Evolutionary conservation across 768 basidiomycete genomes (phyloP).

Genomic region (Postia placenta): DNA sequence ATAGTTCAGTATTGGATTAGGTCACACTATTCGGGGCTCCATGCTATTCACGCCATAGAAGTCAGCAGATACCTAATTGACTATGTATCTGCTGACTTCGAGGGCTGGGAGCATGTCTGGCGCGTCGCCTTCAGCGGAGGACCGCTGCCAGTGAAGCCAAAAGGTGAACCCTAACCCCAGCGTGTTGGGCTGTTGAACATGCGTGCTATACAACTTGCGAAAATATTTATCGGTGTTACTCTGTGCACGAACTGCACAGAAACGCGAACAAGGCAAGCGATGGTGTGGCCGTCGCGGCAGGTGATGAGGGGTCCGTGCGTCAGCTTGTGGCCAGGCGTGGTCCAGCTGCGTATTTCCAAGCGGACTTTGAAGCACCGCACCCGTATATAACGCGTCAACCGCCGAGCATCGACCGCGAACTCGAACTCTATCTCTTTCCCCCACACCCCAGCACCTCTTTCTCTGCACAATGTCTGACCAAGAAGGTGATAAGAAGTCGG

Average conservation of each 20-base stretch:
- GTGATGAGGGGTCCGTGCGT: conserved; percentile 14
- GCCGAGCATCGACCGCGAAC: conserved; percentile 13
- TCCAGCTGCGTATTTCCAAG: conserved; percentile 20
- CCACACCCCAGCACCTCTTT: conserved; percentile 2
- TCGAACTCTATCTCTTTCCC: conserved; percentile 17
- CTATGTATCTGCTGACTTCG: too few relatives aligned
- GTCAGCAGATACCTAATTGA: too few relatives aligned
- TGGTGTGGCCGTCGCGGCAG: not conserved
- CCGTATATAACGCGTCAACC: conserved; percentile 20
- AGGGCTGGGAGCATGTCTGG: too few relatives aligned
- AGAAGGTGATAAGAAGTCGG: conserved; percentile 40
- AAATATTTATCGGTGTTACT: not conserved
- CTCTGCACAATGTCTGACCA: conserved; percentile 29
- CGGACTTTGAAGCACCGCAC: conserved; percentile 30
- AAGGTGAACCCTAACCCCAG: conserved; percentile 1
- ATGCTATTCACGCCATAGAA: too few relatives aligned
- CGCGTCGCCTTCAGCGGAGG: too few relatives aligned
- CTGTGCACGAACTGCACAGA: not conserved
- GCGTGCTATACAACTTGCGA: not conserved
- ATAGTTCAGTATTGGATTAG: too few relatives aligned
- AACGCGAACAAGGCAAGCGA: not conserved
- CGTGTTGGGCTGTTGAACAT: not conserved
- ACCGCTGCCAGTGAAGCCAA: too few relatives aligned
- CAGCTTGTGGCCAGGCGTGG: conserved; percentile 13
- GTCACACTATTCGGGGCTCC: too few relatives aligned